Conservation (phyloP, 2,329 filamentous ascomycete genomes). For the Colletotrichum musae region DNA sequence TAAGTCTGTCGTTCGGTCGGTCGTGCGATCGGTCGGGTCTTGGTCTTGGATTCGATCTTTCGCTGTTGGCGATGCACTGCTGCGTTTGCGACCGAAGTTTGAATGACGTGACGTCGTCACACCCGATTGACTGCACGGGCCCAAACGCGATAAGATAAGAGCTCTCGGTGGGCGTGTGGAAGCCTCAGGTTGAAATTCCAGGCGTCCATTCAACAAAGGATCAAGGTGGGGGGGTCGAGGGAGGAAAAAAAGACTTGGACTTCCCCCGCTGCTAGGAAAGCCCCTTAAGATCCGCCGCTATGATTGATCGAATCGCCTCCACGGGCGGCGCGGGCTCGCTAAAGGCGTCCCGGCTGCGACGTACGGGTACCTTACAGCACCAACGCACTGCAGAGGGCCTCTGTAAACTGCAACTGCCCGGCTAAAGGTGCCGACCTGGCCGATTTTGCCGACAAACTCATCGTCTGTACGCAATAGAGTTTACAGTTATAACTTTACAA, state of each 20-base stretch:
- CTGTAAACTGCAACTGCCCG: background rate
- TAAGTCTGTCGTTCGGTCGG: background rate
- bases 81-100: constrained; percentile 10
- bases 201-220: too few relatives aligned
- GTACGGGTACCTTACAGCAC: too few relatives aligned
- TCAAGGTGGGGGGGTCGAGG: too few relatives aligned
- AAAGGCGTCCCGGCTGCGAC: too few relatives aligned
- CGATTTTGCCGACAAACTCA: constrained; percentile 26
- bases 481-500: constrained; percentile 27
- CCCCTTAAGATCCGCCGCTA: constrained; percentile 33
- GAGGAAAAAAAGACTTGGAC: background rate
- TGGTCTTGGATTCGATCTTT: too few relatives aligned
- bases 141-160: constrained; percentile 32
- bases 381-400: too few relatives aligned
- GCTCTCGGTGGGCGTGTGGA: background rate
- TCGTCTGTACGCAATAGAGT: constrained; percentile 15
- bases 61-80: background rate
- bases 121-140: background rate
- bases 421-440: constrained; percentile 25
- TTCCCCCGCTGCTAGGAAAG: constrained; percentile 9
- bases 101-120: constrained; percentile 14
- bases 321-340: background rate
- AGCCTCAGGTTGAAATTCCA: background rate
- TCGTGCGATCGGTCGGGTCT: background rate
- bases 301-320: constrained; percentile 20